phyloP scores from a whole-genome alignment of 805 yeast species.

The Cyberlindnera samutprakarnensis region DNA sequence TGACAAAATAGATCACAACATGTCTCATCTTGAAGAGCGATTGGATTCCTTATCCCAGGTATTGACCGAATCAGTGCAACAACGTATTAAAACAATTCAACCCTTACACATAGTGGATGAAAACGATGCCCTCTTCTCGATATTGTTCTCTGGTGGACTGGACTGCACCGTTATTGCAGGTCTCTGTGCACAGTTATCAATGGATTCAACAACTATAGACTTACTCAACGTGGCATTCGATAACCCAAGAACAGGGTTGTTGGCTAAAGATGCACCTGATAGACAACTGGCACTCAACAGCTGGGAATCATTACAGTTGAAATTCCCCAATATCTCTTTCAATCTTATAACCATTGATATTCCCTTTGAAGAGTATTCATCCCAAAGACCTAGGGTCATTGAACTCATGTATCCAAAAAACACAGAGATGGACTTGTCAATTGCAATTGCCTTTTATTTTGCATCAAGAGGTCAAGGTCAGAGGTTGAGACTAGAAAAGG shows the following conservation, averaged over 20 bases:
- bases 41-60: slow-evolving; percentile 19
- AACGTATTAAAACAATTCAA: slow-evolving; percentile 53
- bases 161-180: slow-evolving; percentile 84
- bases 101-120: slow-evolving; percentile 38
- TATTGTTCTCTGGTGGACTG: slow-evolving; percentile 89
- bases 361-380: slow-evolving; percentile 55
- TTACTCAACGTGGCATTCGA: slow-evolving; percentile 90
- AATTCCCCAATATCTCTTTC: slow-evolving; percentile 35
- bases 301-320: slow-evolving; percentile 39
- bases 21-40: slow-evolving; percentile 5
- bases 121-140: slow-evolving; percentile 34
- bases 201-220: slow-evolving; percentile 41
- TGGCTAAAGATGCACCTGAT: slow-evolving; percentile 75
- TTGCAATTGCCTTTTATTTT: slow-evolving; percentile 91
- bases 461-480: slow-evolving; percentile 60
- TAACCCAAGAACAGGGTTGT: slow-evolving; percentile 66
- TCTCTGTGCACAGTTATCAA: slow-evolving; percentile 30
- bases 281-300: slow-evolving; percentile 65
- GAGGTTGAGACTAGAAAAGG: neutral
- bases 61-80: slow-evolving; percentile 32
- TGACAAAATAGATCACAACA: slow-evolving; percentile 14
- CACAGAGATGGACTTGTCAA: slow-evolving; percentile 93
- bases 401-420: slow-evolving; percentile 72
- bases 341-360: slow-evolving; percentile 65
- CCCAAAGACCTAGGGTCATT: slow-evolving; percentile 43